Evolutionary conservation across 352 stramenopile genomes (phyloP), one percentile per base, ranked within the genome.

Genomic region (Globisporangium cylindrosporum): DNA sequence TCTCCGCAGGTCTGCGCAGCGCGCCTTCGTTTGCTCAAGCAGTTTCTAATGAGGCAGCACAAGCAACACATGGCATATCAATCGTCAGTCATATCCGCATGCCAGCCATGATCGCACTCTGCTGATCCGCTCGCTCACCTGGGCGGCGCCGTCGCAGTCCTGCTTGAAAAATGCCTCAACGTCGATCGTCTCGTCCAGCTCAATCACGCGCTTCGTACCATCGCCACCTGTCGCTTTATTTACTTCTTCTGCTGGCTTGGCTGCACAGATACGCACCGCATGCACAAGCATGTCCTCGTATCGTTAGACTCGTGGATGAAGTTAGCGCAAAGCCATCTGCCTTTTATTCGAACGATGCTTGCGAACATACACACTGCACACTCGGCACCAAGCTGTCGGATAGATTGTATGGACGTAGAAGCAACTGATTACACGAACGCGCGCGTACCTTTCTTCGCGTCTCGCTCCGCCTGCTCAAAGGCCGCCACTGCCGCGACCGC

Each of bases 11-110:
- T 90, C 80, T 9, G 72, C 68, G 3, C 71, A 79, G 25, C 77
- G 75, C 20, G 72, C 14, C 36, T 86, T 82, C 22, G 84, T 76
- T 68, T 92, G 84, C 41, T 84, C 80, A 24, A 86, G 59, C 36
- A 94, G 63, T 77, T 78, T 80, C 86, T 94, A 59, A 32, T 66
- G 4, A 0, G n/a, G 20, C 1, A 18, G 29, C 4, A 59, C 0
- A 5, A 22, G 6, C 20, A 43, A 68, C 15, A 46, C 24, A 43
- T 46, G 18, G 46, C 25, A 62, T 12, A 14, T 12, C 49, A 46
- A 62, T 24, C 41, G 46, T 0, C 29, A 1, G 1, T 49, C 2
- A 14, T 20, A 32, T 14, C n/a, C 29, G n/a, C 9, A 46, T 22
- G 36, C 4, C 5, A 12, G 12, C 7, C 10, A 20, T 5, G 4